Evolutionary conservation across 805 yeast genomes (phyloP).

Genomic region (Sugiyamaella qingdaonensis): DNA sequence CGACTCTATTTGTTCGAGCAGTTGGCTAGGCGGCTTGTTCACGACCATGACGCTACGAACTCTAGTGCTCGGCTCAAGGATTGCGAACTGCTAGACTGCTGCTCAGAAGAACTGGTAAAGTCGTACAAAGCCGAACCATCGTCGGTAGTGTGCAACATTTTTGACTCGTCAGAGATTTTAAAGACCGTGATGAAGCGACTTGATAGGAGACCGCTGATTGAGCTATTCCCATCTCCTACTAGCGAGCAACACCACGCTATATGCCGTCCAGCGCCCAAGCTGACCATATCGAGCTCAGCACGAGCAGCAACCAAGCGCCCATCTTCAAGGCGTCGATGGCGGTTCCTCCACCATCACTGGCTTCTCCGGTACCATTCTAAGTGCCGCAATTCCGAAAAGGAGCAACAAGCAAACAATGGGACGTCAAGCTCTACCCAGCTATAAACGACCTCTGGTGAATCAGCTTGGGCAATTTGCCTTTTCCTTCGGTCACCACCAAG

Average conservation of each 20-base stretch:
- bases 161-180: neutral
- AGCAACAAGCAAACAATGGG: no score
- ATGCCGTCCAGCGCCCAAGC: neutral
- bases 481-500: no score
- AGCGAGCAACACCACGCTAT: no score
- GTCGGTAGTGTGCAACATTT: neutral
- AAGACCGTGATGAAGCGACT: neutral
- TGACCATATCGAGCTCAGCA: neutral
- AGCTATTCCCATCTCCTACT: no score
- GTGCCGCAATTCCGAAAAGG: neutral
- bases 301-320: neutral
- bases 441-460: no score
- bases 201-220: neutral
- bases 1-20: conserved; percentile 16
- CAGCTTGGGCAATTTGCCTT: no score
- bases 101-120: neutral
- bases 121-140: neutral
- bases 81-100: neutral
- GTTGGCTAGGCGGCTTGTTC: conserved; percentile 15
- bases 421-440: no score
- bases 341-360: neutral
- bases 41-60: neutral
- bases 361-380: neutral
- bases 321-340: neutral
- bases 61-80: neutral